Percentiles rank a stretch among this genome's conserved stretches.
Conservation (phyloP, 2,329 filamentous ascomycete species). For the Ophiostoma tasmaniense region DNA sequence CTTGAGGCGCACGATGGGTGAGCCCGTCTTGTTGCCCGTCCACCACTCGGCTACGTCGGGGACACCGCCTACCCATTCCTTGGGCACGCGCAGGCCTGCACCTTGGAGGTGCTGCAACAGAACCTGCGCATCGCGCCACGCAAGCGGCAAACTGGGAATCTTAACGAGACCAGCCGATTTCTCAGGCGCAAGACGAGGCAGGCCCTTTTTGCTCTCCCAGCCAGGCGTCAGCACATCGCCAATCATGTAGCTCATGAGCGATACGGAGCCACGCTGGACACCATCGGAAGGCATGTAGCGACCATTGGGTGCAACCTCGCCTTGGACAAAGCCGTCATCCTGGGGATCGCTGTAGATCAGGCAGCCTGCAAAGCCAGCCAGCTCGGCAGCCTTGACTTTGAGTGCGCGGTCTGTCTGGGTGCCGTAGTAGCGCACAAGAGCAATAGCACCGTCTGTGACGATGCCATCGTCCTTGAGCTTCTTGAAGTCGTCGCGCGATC, state of each 20-base stretch:
- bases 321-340: conserved; percentile 66
- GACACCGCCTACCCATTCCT: conserved; percentile 69
- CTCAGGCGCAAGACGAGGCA: conserved; percentile 58
- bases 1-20: conserved; percentile 69
- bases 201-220: conserved; percentile 59
- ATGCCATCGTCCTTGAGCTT: conserved; percentile 62
- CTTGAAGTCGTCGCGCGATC: conserved; percentile 75
- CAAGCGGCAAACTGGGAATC: conserved; percentile 83
- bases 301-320: conserved; percentile 65
- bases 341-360: conserved; percentile 87
- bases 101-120: conserved; percentile 70
- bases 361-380: conserved; percentile 77
- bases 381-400: conserved; percentile 84
- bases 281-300: conserved; percentile 72
- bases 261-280: conserved; percentile 75
- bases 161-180: conserved; percentile 65
- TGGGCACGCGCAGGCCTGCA: conserved; percentile 58
- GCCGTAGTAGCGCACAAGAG: conserved; percentile 72
- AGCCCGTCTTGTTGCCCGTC: conserved; percentile 46
- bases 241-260: conserved; percentile 70
- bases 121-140: conserved; percentile 80
- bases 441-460: conserved; percentile 69
- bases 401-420: conserved; percentile 62
- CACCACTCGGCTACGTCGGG: conserved; percentile 72
- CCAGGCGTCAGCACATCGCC: conserved; percentile 92